These are phyloP conservation scores for Escallonia herrerae DNA, from an alignment of 129 eudicot genomes.

Conservation along the genomic window DNA sequence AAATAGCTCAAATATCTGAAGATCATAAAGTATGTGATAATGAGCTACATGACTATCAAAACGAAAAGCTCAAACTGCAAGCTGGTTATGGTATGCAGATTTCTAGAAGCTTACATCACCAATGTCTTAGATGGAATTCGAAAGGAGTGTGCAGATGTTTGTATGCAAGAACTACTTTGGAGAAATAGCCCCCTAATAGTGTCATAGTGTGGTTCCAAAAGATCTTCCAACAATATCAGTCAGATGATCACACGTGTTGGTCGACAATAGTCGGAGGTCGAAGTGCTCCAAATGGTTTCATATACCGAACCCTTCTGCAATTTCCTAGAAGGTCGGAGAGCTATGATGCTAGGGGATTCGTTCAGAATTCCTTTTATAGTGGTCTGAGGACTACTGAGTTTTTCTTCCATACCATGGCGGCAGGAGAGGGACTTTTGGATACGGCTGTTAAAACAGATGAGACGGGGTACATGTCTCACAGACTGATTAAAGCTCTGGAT, in stretches of 20 bases:
- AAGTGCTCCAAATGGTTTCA: slow-evolving; percentile 94
- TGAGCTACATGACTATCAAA: slow-evolving; percentile 36
- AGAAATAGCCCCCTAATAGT: slow-evolving; percentile 92
- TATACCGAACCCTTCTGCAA: slow-evolving; percentile 89
- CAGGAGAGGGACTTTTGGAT: slow-evolving; percentile 99
- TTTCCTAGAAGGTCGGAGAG: slow-evolving; percentile 65
- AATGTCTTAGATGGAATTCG: slow-evolving; percentile 59
- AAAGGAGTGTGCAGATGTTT: slow-evolving; percentile 65
- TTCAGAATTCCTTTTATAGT: slow-evolving; percentile 82
- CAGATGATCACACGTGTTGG: slow-evolving; percentile 99
- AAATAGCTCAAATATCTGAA: slow-evolving; percentile 26
- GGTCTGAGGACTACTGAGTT: slow-evolving; percentile 95
- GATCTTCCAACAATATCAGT: slow-evolving; percentile 92
- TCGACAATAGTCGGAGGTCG: slow-evolving; percentile 94
- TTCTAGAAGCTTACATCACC: slow-evolving; percentile 75
- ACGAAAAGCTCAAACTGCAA: slow-evolving; percentile 57
- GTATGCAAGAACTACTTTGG: slow-evolving; percentile 81
- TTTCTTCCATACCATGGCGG: slow-evolving; percentile 98
- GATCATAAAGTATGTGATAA: slow-evolving; percentile 51
- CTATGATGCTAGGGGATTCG: slow-evolving; percentile 87
- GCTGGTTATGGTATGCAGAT: slow-evolving; percentile 81
- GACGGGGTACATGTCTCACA: slow-evolving; percentile 96
- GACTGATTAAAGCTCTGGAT: slow-evolving; percentile 84
- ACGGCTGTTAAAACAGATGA: slow-evolving; percentile 99
- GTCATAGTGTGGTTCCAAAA: slow-evolving; percentile 99